Evolutionary conservation across 306 rosid genomes (phyloP), one percentile per base, ranked within the genome.

Genomic region (Adenanthera pavonina): DNA sequence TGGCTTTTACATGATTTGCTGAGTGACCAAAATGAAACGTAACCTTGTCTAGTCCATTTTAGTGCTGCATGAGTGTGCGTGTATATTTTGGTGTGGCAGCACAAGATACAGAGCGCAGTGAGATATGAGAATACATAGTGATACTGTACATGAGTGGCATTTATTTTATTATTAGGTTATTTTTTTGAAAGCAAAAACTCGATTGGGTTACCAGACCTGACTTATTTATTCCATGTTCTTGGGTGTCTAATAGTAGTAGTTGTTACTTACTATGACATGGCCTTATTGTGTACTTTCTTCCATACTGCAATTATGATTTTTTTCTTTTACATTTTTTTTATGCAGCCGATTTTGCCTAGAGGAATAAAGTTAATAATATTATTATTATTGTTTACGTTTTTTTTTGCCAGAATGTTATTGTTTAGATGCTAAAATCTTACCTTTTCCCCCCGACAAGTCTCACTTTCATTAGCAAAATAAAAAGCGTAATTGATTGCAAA

Each of bases 131-230:
- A 77, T 70, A 49, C 83, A 69, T 46, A 68, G 36, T 20, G 53
- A 43, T 83, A 64, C 47, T 87, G 88, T 91, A 84, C 81, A 86
- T 75, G 84, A 86, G 82, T 75, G 79, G 81, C 85, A 57, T 79
- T 87, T 80, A 66, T 69, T 81, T 87, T 80, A 66, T 69, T 81
- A 49, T 54, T 74, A 67, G 79, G 73, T 59, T 81, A 15, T 77
- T 69, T 70, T 43, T 75, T 40, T 57, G 40, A 62, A 81, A 75
- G 73, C 61, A 75, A 64, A 76, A 69, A 71, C 48, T 47, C 40
- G 49, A 35, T 81, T 84, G 80, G 69, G 47, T 81, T 46, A 67
- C 20, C 30, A 25, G 30, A 25, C 30, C 30, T 25, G 30, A 25
- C 30, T 77, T 38, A 25, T 35, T 41, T 30, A 33, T 74, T 49